Evolutionary conservation across 2,329 filamentous ascomycete species (phyloP).

Genomic region (Venturia aucupariae): DNA sequence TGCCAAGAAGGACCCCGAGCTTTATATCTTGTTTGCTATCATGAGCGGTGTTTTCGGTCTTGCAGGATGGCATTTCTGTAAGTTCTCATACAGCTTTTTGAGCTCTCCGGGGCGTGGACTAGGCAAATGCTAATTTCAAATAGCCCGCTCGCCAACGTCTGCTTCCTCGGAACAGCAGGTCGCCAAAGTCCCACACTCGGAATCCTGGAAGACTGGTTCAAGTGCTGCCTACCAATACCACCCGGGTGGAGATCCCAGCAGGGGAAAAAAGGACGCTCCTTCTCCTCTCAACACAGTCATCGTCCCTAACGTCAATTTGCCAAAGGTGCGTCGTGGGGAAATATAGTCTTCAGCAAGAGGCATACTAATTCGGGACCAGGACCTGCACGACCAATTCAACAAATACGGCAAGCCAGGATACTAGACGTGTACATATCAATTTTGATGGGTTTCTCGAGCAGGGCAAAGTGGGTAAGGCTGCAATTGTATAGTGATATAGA

Average conservation of each 20-base stretch:
- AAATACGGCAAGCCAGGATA: slow-evolving; percentile 98
- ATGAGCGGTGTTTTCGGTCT: slow-evolving; percentile 84
- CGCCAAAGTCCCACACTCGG: slow-evolving; percentile 62
- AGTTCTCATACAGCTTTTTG: slow-evolving; percentile 19
- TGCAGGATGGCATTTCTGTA: slow-evolving; percentile 85
- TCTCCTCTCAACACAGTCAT: slow-evolving; percentile 93
- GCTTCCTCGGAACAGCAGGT: slow-evolving; percentile 74
- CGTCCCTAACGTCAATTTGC: slow-evolving; percentile 84
- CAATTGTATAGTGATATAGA: slow-evolving; percentile 6
- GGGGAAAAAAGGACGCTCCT: slow-evolving; percentile 76
- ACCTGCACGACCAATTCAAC: slow-evolving; percentile 95
- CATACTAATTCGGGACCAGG: slow-evolving; percentile 38
- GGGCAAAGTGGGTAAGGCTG: neutral
- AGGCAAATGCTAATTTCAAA: neutral
- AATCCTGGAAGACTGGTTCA: slow-evolving; percentile 77
- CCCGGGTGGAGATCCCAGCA: slow-evolving; percentile 71
- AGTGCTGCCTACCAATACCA: slow-evolving; percentile 56
- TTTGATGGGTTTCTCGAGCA: neutral
- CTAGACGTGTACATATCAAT: slow-evolving; percentile 1
- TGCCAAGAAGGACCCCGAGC: slow-evolving; percentile 62
- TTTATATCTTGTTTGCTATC: slow-evolving; percentile 77
- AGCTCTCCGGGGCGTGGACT: neutral
- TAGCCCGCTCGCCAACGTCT: slow-evolving; percentile 76
- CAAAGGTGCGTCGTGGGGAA: slow-evolving; percentile 54
- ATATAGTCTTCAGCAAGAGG: neutral